Percentiles rank a stretch among this genome's conserved stretches.
phyloP scores from a whole-genome alignment of 1,284 basidiomycete species.

The Gomphus sp. region DNA sequence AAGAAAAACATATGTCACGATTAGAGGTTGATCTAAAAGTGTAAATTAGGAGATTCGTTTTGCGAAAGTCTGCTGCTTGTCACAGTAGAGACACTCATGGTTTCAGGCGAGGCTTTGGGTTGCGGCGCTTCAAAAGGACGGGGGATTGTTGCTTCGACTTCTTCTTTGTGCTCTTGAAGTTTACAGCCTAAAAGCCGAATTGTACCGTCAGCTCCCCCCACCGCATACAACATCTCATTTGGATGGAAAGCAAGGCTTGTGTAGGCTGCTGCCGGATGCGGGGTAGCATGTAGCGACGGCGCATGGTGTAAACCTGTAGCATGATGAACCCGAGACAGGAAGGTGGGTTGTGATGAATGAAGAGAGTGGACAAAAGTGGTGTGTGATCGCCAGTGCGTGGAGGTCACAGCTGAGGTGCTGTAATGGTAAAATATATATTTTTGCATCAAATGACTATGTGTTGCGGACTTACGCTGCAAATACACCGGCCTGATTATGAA shows the following conservation, averaged over 20 bases:
- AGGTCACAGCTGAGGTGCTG: slow-evolving; percentile 56
- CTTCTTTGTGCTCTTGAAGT: slow-evolving; percentile 10
- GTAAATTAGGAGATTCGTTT: not conserved
- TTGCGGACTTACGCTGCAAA: slow-evolving; percentile 69
- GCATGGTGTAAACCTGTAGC: slow-evolving; percentile 33
- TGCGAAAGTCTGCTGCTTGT: not conserved
- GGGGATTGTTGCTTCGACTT: not conserved
- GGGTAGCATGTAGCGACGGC: slow-evolving; percentile 42
- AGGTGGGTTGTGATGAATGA: slow-evolving; percentile 13
- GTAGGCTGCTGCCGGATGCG: slow-evolving; percentile 52
- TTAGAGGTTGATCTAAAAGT: not conserved
- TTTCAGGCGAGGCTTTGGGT: not conserved
- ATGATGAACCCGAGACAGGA: slow-evolving; percentile 18
- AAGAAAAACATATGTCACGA: not conserved
- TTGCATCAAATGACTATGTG: not conserved
- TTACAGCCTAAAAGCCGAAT: slow-evolving; percentile 17
- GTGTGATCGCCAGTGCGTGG: slow-evolving; percentile 54
- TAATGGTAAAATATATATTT: slow-evolving; percentile 9
- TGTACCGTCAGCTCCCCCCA: slow-evolving; percentile 64
- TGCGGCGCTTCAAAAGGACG: slow-evolving; percentile 2
- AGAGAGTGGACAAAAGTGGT: slow-evolving; percentile 51
- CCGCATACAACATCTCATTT: slow-evolving; percentile 68
- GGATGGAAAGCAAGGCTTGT: slow-evolving; percentile 68
- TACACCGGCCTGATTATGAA: slow-evolving; percentile 79
- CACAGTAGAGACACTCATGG: not conserved